Percentiles rank a stretch among this genome's conserved stretches.
These are phyloP conservation scores for Chalciporus pseudorubinellus DNA, from an alignment of 768 basidiomycete genomes.

Conservation along the genomic window DNA sequence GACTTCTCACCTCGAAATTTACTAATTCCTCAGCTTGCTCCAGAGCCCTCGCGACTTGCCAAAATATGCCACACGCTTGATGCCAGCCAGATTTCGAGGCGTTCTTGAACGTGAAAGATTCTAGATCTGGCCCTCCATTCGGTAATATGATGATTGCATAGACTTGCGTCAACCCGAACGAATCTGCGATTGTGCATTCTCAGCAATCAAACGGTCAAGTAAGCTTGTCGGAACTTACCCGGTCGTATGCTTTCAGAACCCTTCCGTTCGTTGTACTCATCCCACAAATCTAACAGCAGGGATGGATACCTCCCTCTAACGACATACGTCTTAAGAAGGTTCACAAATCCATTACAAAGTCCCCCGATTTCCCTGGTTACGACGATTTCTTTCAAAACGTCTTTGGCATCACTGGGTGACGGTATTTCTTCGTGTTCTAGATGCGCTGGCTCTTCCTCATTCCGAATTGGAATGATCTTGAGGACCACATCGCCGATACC, in stretches of 20 bases:
- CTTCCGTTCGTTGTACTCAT: conserved; percentile 70
- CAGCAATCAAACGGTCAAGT: conserved; percentile 2
- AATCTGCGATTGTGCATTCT: conserved; percentile 46
- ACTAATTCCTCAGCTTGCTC: conserved; percentile 76
- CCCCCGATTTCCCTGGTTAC: conserved; percentile 77
- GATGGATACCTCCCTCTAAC: conserved; percentile 86
- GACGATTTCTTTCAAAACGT: conserved; percentile 78
- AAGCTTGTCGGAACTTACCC: conserved; percentile 45
- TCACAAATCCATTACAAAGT: conserved; percentile 74
- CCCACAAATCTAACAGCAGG: conserved; percentile 80
- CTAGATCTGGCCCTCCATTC: conserved; percentile 89
- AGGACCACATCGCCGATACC: conserved; percentile 86
- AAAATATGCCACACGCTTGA: conserved; percentile 86
- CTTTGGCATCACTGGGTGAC: conserved; percentile 66
- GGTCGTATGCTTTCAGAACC: conserved; percentile 86
- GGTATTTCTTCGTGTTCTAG: conserved; percentile 53
- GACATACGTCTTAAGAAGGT: conserved; percentile 78
- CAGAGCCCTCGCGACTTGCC: conserved; percentile 81
- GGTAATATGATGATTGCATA: conserved; percentile 91
- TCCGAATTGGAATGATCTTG: conserved; percentile 79
- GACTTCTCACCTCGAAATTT: conserved; percentile 75
- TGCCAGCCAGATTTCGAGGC: conserved; percentile 68
- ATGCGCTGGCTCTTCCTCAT: conserved; percentile 37
- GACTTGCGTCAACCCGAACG: conserved; percentile 69
- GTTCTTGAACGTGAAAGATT: conserved; percentile 70